Base-by-base conservation (phyloP, 2,329 filamentous ascomycete genomes). In the Aureobasidium zeae region DNA sequence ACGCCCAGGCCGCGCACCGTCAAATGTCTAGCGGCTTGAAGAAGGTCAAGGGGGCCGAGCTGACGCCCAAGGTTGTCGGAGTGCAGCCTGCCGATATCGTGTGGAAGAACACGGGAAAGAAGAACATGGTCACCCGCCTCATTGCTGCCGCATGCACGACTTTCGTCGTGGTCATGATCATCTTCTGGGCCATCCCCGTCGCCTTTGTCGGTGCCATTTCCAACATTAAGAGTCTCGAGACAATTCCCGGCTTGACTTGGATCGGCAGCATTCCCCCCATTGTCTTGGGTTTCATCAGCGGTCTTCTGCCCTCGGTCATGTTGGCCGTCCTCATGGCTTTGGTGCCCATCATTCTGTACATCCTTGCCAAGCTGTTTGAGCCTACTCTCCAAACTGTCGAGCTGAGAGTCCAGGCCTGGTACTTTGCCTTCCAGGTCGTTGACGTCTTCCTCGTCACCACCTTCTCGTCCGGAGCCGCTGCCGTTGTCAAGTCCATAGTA, bases 241-340 rank as follows among this genome's bases (percentile, higher is more conserved):
- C 59, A 5, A 47, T 55, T 13, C 47, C 48, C 11, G 58, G 55
- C 51, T 49, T 61, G 22, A 36, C 33, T 26, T 61, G 57, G 53
- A 47, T 61, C 37, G 52, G 55, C 19, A 47, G 54, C 15, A 44
- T 62, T 11, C 58, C 59, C n/a, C 38, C 51, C 8, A 50, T 48
- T 42, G 36, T 57, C 7, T 48, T 61, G 4, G 56, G 53, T 30
- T 44, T 62, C 10, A 49, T 61, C 1, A 57, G 52, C 20, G 59
- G 59, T 36, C 50, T 61, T 2, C 37, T 60, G 6, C 59, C 59
- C 7, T 76, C 83, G 0, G 71, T 95, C 19, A 66, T 85, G 24
- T 70, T 95, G 52, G 77, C 88, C 2, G 70, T 94, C 9, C 75
- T 95, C 48, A 93, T 94, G 82, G 81, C 86, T 0, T 68, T 94